These are phyloP conservation scores for Magnolia kwangsiensis DNA, from an alignment of 164 flowering plant species.

Conservation along the genomic window DNA sequence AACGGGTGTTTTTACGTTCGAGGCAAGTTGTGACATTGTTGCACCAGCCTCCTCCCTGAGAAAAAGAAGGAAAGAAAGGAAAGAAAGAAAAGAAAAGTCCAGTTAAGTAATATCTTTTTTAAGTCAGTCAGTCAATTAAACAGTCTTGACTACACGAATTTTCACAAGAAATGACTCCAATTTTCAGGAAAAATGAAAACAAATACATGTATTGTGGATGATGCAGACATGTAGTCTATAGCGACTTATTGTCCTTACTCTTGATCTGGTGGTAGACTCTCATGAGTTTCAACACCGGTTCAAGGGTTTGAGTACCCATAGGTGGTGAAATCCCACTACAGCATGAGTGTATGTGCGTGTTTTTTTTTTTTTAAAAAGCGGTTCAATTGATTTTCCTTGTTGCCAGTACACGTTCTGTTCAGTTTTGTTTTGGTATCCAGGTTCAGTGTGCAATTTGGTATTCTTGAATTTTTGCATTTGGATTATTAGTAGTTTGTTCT, in stretches of 20 bases:
- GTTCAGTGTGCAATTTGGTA: not conserved
- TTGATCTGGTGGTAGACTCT: too few species aligned
- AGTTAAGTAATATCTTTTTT: not conserved
- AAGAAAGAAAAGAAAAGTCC: not conserved
- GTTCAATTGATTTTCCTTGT: not conserved
- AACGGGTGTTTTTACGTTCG: conserved; percentile 45
- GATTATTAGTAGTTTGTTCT: not conserved
- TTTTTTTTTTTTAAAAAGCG: not conserved
- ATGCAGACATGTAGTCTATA: not conserved
- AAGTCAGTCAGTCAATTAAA: not conserved
- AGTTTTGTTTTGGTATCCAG: too few species aligned
- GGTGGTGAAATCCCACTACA: too few species aligned
- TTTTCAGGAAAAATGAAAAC: not conserved
- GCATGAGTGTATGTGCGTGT: too few species aligned
- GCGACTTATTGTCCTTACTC: not conserved
- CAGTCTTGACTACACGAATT: not conserved
- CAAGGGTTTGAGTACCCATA: too few species aligned
- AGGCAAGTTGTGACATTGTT: conserved; percentile 69
- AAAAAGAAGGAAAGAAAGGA: not conserved
- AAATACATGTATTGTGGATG: too few species aligned
- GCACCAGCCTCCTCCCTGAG: conserved; percentile 98
- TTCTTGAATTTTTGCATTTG: not conserved
- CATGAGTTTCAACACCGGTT: too few species aligned
- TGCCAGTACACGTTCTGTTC: too few species aligned
- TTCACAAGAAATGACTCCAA: not conserved